These are phyloP conservation scores for Eucalyptus urophylla DNA, from an alignment of 345 rosid species.

Conservation along the genomic window DNA sequence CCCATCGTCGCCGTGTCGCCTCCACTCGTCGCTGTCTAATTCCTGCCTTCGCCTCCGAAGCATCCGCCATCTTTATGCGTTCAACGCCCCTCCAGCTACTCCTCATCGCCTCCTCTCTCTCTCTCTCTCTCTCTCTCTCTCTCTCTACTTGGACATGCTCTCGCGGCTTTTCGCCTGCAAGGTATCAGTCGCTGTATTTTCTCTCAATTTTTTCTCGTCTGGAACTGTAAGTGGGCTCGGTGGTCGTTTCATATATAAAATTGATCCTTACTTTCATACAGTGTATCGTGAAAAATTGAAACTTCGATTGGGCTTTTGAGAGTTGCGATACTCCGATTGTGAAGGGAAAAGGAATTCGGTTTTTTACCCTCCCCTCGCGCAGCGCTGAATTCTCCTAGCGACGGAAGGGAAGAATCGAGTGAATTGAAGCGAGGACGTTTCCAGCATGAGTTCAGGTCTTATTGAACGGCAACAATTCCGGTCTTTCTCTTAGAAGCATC, in stretches of 20 bases:
- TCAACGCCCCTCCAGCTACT: not conserved
- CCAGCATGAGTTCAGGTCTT: too few relatives aligned
- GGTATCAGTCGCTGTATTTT: too few relatives aligned
- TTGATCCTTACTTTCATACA: accelerated
- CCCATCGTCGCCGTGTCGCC: too few relatives aligned
- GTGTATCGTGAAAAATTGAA: not conserved
- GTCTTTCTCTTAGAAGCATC: too few relatives aligned
- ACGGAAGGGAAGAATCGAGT: not conserved
- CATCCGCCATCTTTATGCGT: too few relatives aligned
- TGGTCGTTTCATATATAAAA: not conserved
- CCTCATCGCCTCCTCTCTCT: not conserved
- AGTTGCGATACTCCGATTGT: not conserved
- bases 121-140: not conserved
- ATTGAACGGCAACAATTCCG: too few relatives aligned
- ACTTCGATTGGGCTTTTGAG: not conserved
- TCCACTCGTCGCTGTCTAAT: too few relatives aligned
- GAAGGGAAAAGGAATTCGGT: not conserved
- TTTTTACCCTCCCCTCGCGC: not conserved
- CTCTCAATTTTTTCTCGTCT: too few relatives aligned
- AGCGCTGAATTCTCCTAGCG: not conserved
- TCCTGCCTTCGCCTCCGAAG: too few relatives aligned
- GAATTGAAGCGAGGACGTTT: too few relatives aligned
- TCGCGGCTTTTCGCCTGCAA: not conserved
- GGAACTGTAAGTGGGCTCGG: not conserved
- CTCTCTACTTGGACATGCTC: not conserved